Base-by-base conservation (phyloP, 768 basidiomycete species). In the Phallus indusiatus region DNA sequence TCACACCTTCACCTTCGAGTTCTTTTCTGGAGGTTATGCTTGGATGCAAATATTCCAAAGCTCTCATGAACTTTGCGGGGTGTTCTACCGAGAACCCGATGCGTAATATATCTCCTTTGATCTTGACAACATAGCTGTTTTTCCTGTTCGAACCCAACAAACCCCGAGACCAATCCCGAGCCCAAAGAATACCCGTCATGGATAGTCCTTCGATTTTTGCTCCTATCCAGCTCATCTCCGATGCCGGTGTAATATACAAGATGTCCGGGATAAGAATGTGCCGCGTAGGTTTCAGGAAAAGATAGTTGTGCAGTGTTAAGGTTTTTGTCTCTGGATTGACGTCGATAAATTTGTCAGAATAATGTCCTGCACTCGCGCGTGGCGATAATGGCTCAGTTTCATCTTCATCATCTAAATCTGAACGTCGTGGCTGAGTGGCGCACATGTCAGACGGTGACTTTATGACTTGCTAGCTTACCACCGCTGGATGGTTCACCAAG, bases 41-140 rank as follows among this genome's bases (percentile, higher is more conserved):
- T 12, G 55, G 46, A 11, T 24, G 16, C n/a, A 56, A 11, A 20
- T 33, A 21, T 42, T 56, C 55, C 37, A 56, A 24, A 14, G 47
- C 21, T 5, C 47, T n/a, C 55, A 56, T n/a, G 42, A 56, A 56
- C 55, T 47, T 37, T 14, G 1, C n/a, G 18, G 36, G 55, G n/a
- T 56, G 17, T 24, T 56, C 55, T 24, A 56, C 55, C 3, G 55
- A 56, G 33, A 47, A 47, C 17, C 55, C 55, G 7, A 7, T 28
- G 36, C 55, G 55, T 5, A 47, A 47, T 24, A 4, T 47, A 12
- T 56, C 37, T 8, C 42, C 55, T 33, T 56, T 56, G 37, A 47
- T 36, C 47, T 56, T 56, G 28, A 47, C 28, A 22, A 56, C 46
- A 36, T 37, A 56, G 37, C 55, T 56, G 33, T 47, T 42, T 24